phyloP scores from a whole-genome alignment of 164 flowering plant species.

The Malania oleifera region DNA sequence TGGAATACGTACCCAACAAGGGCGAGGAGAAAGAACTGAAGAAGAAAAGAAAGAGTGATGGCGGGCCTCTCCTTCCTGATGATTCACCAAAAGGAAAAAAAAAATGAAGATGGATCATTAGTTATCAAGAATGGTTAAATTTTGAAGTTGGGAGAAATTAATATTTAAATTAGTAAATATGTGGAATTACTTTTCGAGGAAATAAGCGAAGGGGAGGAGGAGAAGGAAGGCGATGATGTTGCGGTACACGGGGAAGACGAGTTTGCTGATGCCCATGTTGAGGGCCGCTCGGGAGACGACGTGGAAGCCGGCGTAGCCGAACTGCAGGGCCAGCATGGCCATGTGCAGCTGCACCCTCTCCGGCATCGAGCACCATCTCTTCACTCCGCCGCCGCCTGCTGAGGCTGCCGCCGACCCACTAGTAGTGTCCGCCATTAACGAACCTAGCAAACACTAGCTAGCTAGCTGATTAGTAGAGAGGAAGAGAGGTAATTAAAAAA shows the following conservation, averaged over 20 bases:
- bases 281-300: conserved; percentile 96
- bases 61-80: conserved; percentile 93
- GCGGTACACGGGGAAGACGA: conserved; percentile 88
- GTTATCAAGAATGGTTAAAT: background rate
- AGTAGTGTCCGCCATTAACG: conserved; percentile 52
- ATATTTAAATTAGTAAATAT: background rate
- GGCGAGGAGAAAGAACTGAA: conserved; percentile 91
- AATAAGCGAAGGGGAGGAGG: conserved; percentile 87
- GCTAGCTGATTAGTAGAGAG: too few species aligned
- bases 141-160: too few species aligned
- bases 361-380: conserved; percentile 58
- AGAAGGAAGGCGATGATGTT: conserved; percentile 89
- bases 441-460: background rate
- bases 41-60: conserved; percentile 43
- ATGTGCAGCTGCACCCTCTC: conserved; percentile 77
- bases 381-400: conserved; percentile 13
- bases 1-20: conserved; percentile 79
- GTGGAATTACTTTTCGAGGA: conserved; percentile 71
- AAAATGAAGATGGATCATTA: background rate
- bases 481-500: too few species aligned
- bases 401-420: conserved; percentile 18
- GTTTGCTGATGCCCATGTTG: conserved; percentile 93
- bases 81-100: background rate
- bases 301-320: conserved; percentile 98
- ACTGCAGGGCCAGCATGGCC: conserved; percentile 99